Base-by-base conservation (phyloP, 2,329 filamentous ascomycete genomes). In the Setomelanomma holmii region DNA sequence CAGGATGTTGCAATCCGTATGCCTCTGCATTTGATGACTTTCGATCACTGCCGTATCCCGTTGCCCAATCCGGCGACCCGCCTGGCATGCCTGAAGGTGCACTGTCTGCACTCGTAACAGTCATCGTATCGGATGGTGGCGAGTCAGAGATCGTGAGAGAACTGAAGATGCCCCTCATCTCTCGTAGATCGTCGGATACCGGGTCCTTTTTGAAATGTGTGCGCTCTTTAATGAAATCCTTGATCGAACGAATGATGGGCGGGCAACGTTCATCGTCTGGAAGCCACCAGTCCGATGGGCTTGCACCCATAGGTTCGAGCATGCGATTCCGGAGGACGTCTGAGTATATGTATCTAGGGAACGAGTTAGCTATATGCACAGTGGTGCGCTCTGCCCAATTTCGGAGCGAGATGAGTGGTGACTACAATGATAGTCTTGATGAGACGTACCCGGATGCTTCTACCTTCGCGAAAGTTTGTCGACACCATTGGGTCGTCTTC, bases 221-320 rank as follows among this genome's bases (percentile, higher is more conserved):
- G 41, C 91, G 85, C 59, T 95, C 90, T 63, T 90, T 87, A 22
- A 92, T 90, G 75, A 96, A 93, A 36, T 86, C 84, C 17, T 93
- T 88, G 55, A 96, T 87, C 47, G 84, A 88, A 45, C 87, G 87
- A 47, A 97, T 81, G 36, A 96, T 84, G 0, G 85, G 84, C 10
- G 85, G 88, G 64, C 89, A 89, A 1, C 85, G 86, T 76, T 93
- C 89, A 56, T 91, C 85, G 71, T 95, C 84, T 2, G 92, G 90
- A 2, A 97, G 83, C 95, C 95, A 99, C 91, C 92, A 97, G 51
- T 88, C 82, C 39, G 85, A 84, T 46, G 92, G 86, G 17, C 87
- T 86, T 12, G 90, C 84, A 53, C 84, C 80, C 81, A 95, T 96
- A 20, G 91, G 74, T 40, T 89, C 83, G 24, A 89, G 86, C 83